Conservation (phyloP, 2,329 filamentous ascomycete genomes). For the Aspergillus fischeri region DNA sequence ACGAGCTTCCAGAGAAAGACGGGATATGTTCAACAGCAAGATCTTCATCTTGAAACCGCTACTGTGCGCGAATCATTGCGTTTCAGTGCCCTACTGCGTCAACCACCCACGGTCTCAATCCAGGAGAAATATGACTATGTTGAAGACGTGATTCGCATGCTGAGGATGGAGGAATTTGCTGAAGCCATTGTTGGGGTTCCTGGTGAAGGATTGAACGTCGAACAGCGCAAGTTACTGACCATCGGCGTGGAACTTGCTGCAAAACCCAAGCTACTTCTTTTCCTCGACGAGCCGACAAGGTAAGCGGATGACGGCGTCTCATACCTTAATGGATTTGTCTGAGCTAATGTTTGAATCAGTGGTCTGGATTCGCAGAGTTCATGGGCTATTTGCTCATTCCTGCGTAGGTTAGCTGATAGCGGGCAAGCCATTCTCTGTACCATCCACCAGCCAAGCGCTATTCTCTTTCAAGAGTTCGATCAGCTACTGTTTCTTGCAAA, state of each 20-base stretch:
- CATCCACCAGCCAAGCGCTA: constrained; percentile 87
- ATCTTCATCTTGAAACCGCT: constrained; percentile 76
- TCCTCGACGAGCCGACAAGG: constrained; percentile 85
- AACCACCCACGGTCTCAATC: constrained; percentile 65
- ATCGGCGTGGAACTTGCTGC: constrained; percentile 92
- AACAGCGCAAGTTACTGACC: constrained; percentile 69
- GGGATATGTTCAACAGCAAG: constrained; percentile 72
- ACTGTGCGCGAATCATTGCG: constrained; percentile 83
- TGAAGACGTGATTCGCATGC: constrained; percentile 77
- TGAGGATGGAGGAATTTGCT: constrained; percentile 84
- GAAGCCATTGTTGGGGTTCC: constrained; percentile 84
- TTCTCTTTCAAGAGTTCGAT: constrained; percentile 81
- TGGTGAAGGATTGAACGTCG: constrained; percentile 65
- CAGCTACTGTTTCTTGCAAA: constrained; percentile 58
- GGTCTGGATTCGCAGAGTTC: constrained; percentile 87
- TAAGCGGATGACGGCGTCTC: background rate
- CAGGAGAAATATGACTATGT: constrained; percentile 80
- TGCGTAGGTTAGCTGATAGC: constrained; percentile 80
- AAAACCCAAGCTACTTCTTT: constrained; percentile 79
- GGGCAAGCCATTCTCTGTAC: constrained; percentile 89
- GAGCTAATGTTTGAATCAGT: constrained; percentile 30
- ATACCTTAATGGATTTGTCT: background rate
- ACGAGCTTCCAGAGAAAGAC: constrained; percentile 31
- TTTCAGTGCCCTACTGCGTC: constrained; percentile 80
- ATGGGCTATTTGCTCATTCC: constrained; percentile 78